Evolutionary conservation across 129 eudicot genomes (phyloP).

Genomic region (Lonicera japonica): DNA sequence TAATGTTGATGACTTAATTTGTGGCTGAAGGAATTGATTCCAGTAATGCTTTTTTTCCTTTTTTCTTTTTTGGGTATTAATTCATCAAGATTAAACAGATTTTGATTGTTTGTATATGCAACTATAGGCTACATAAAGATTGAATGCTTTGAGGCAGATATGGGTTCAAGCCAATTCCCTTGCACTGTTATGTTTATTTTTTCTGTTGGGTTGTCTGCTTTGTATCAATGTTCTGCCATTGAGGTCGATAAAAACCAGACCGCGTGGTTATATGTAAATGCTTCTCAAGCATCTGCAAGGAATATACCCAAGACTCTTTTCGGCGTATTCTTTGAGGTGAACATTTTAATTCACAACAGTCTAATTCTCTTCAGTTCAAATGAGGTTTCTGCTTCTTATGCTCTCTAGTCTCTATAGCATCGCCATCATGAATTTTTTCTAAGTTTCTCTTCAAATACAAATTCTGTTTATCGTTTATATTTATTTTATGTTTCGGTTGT

Average conservation of each 20-base stretch:
- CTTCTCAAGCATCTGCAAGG: slow-evolving; percentile 47
- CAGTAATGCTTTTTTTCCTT: slow-evolving; percentile 4
- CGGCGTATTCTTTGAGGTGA: slow-evolving; percentile 92
- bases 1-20: too few relatives aligned
- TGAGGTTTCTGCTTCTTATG: background rate
- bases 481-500: too few relatives aligned
- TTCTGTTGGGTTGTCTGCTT: slow-evolving; percentile 24
- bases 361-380: background rate
- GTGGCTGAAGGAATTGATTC: background rate
- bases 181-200: slow-evolving; percentile 23
- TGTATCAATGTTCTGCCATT: slow-evolving; percentile 35
- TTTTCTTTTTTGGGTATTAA: background rate
- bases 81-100: slow-evolving; percentile 12
- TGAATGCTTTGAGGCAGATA: slow-evolving; percentile 28
- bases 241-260: slow-evolving; percentile 36
- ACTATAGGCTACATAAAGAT: slow-evolving; percentile 15
- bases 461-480: too few relatives aligned
- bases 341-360: background rate
- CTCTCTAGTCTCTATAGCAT: background rate
- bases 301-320: slow-evolving; percentile 57
- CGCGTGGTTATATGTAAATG: slow-evolving; percentile 48
- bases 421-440: background rate
- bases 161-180: slow-evolving; percentile 31
- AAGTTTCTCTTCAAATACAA: background rate
- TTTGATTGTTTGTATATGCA: slow-evolving; percentile 12